Conservation (phyloP, 202 grass and related monocot genomes). For the Musa balbisiana region DNA sequence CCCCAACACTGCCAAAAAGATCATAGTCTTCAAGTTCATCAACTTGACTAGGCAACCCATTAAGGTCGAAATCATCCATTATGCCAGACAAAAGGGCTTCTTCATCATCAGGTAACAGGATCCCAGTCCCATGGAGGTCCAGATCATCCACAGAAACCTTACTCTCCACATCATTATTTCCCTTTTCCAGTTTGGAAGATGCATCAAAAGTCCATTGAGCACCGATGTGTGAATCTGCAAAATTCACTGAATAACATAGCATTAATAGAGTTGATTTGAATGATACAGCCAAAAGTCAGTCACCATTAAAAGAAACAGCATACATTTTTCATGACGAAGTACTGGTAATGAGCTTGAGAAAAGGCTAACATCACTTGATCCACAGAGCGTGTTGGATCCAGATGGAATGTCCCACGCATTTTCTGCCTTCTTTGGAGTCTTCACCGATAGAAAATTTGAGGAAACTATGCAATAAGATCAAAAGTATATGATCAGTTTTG, state of each 20-base stretch:
- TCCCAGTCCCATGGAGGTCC: slow-evolving; percentile 26
- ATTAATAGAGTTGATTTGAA: not conserved
- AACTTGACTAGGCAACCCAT: slow-evolving; percentile 20
- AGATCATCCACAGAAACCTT: slow-evolving; percentile 31
- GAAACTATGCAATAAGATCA: no score
- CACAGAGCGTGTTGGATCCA: slow-evolving; percentile 9
- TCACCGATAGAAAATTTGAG: slow-evolving; percentile 26
- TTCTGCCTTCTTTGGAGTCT: slow-evolving; percentile 11
- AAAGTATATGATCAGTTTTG: no score
- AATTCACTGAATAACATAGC: slow-evolving; percentile 10
- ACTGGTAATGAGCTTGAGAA: slow-evolving; percentile 39
- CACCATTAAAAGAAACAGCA: not conserved
- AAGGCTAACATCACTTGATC: slow-evolving; percentile 28
- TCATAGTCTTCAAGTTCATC: slow-evolving; percentile 51
- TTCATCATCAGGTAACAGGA: slow-evolving; percentile 44
- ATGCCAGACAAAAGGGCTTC: slow-evolving; percentile 42
- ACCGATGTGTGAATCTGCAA: slow-evolving; percentile 3
- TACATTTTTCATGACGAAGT: slow-evolving; percentile 30
- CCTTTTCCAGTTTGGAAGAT: slow-evolving; percentile 12
- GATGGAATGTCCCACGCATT: slow-evolving; percentile 38
- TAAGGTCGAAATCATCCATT: slow-evolving; percentile 41
- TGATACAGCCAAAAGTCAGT: not conserved
- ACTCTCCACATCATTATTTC: not conserved
- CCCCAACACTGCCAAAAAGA: slow-evolving; percentile 43
- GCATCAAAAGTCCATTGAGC: slow-evolving; percentile 24